phyloP scores from a whole-genome alignment of 768 basidiomycete genomes.

The Basidioascus undulatus region DNA sequence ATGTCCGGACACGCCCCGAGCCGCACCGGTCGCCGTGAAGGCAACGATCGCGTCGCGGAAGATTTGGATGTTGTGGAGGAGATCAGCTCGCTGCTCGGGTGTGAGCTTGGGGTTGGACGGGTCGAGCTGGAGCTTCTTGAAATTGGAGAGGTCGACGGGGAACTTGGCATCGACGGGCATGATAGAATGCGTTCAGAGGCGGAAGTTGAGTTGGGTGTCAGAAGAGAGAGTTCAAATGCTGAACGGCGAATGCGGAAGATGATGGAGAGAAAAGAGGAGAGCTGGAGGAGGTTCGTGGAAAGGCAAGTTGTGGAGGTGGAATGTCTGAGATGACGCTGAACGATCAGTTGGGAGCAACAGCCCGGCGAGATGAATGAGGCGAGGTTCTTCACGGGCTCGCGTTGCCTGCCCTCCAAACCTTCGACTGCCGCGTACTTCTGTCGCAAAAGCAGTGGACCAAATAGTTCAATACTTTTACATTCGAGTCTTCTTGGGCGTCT shows the following conservation, averaged over 20 bases:
- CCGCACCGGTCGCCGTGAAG: constrained; percentile 58
- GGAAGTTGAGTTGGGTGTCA: background rate
- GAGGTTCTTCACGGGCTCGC: too few relatives aligned
- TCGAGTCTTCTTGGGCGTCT: too few relatives aligned
- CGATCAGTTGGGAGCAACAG: too few relatives aligned
- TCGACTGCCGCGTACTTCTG: too few relatives aligned
- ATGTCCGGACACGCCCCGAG: constrained; percentile 67
- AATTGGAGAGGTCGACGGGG: constrained; percentile 53
- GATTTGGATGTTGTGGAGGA: constrained; percentile 49
- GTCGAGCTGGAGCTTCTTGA: constrained; percentile 53
- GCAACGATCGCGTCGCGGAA: constrained; percentile 63
- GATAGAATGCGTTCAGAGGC: background rate
- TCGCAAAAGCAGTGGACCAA: too few relatives aligned
- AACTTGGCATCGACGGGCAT: constrained; percentile 24
- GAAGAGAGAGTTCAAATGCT: background rate
- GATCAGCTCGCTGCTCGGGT: constrained; percentile 31
- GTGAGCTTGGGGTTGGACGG: constrained; percentile 38
- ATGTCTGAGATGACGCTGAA: too few relatives aligned
- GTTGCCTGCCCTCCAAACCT: too few relatives aligned
- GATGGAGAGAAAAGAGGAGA: background rate
- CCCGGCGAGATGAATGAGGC: too few relatives aligned
- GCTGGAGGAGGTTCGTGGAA: background rate
- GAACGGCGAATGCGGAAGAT: background rate
- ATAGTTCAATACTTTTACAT: too few relatives aligned
- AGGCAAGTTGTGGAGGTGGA: background rate